Conservation (phyloP, 2,329 filamentous ascomycete species). For the Seiridium unicorne region DNA sequence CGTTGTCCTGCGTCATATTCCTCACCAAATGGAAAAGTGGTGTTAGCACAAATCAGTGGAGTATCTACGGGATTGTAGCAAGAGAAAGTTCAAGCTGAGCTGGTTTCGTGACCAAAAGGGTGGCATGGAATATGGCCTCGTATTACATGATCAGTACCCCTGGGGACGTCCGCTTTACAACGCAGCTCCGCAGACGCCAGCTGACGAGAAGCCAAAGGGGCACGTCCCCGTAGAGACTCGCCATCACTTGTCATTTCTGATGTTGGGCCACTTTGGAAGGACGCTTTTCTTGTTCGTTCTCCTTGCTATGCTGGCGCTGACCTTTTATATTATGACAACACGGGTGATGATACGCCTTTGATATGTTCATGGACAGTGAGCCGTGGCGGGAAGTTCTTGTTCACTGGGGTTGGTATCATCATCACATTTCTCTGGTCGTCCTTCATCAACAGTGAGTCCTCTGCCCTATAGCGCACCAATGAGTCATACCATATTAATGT, state of each 20-base stretch:
- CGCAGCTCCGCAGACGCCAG: too few species aligned
- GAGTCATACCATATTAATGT: background rate
- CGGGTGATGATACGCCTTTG: constrained; percentile 33
- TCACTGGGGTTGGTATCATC: constrained; percentile 35
- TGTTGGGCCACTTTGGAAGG: constrained; percentile 23
- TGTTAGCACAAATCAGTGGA: constrained; percentile 33
- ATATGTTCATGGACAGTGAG: constrained; percentile 38
- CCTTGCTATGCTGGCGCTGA: constrained; percentile 26
- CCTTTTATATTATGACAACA: constrained; percentile 37
- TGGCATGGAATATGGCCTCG: constrained; percentile 25
- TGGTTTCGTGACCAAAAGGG: constrained; percentile 23
- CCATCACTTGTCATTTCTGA: constrained; percentile 26
- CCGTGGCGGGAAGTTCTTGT: constrained; percentile 37
- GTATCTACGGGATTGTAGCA: constrained; percentile 30
- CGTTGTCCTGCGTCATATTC: constrained; percentile 17
- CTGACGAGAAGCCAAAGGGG: background rate
- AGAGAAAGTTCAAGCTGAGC: constrained; percentile 23
- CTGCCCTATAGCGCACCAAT: background rate
- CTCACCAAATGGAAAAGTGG: constrained; percentile 28
- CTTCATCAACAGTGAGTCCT: constrained; percentile 32
- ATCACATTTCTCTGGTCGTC: constrained; percentile 36
- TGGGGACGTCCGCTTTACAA: background rate
- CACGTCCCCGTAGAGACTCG: constrained; percentile 4
- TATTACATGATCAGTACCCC: constrained; percentile 14
- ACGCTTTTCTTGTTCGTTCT: constrained; percentile 23